phyloP scores from a whole-genome alignment of 305 asterid species.

The Andrographis paniculata region DNA sequence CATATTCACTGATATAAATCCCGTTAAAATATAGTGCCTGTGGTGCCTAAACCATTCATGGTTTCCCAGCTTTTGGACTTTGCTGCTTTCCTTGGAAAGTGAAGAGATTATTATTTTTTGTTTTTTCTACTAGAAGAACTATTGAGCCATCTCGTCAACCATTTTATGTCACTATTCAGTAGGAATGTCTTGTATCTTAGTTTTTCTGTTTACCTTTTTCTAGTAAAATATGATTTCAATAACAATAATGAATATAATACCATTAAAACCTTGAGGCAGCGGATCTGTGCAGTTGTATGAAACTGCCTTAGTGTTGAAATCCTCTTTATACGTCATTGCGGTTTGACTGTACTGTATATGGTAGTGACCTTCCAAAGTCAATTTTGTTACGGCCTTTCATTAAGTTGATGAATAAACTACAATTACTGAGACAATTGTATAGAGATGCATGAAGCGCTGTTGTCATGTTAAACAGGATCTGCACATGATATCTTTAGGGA shows the following conservation, averaged over 20 bases:
- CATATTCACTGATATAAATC: constrained; percentile 1
- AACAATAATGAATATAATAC: no score
- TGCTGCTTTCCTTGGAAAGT: constrained; percentile 1
- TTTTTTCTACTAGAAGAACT: constrained; percentile 1
- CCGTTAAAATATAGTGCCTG: background rate
- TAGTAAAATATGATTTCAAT: no score
- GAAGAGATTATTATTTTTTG: background rate
- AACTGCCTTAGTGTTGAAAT: background rate
- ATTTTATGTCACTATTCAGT: background rate
- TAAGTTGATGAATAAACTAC: background rate
- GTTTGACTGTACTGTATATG: background rate
- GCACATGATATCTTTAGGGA: constrained; percentile 7
- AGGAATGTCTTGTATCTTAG: no score
- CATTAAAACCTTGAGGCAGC: background rate
- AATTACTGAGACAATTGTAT: constrained; percentile 2
- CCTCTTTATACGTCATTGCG: background rate
- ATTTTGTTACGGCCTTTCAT: no score
- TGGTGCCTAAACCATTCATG: constrained; percentile 2
- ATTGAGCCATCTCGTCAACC: background rate
- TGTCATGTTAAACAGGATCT: constrained; percentile 5
- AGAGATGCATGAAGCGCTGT: constrained; percentile 2
- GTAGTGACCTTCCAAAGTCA: no score
- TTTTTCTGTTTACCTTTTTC: no score
- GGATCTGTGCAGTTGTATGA: background rate
- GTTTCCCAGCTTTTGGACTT: background rate